Evolutionary conservation across 208 protist genomes (phyloP).

Genomic region (Leishmania arabica): DNA sequence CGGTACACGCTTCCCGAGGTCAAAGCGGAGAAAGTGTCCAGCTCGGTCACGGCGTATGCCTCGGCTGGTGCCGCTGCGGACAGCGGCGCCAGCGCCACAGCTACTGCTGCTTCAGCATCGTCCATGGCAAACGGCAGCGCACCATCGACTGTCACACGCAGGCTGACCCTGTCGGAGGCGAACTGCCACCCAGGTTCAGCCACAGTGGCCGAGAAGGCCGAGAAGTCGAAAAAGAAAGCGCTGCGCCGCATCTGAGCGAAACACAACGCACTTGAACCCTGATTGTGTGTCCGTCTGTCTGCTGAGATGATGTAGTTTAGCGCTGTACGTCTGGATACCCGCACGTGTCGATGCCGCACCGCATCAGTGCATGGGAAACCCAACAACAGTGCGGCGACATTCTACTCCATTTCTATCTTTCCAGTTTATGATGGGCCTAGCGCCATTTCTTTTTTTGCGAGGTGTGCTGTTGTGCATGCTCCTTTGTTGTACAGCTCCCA

Average conservation of each 20-base stretch:
- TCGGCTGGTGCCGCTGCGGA: background rate
- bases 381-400: background rate
- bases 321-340: background rate
- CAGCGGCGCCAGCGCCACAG: background rate
- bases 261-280: background rate
- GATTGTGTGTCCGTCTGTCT: background rate
- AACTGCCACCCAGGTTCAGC: conserved; percentile 16
- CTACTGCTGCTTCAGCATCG: background rate
- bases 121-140: background rate
- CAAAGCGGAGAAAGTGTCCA: background rate
- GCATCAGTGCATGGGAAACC: background rate
- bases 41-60: background rate
- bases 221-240: conserved; percentile 36
- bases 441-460: background rate
- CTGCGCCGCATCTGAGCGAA: conserved; percentile 22
- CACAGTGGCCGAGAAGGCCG: conserved; percentile 13
- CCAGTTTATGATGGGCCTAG: background rate
- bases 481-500: background rate
- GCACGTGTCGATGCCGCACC: background rate
- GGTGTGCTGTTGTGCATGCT: background rate
- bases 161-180: conserved; percentile 20
- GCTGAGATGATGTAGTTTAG: background rate
- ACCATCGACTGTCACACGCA: background rate
- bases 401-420: background rate
- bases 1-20: conserved; percentile 33